These are phyloP conservation scores for Ricinus communis DNA, from an alignment of 345 rosid species.

Conservation along the genomic window DNA sequence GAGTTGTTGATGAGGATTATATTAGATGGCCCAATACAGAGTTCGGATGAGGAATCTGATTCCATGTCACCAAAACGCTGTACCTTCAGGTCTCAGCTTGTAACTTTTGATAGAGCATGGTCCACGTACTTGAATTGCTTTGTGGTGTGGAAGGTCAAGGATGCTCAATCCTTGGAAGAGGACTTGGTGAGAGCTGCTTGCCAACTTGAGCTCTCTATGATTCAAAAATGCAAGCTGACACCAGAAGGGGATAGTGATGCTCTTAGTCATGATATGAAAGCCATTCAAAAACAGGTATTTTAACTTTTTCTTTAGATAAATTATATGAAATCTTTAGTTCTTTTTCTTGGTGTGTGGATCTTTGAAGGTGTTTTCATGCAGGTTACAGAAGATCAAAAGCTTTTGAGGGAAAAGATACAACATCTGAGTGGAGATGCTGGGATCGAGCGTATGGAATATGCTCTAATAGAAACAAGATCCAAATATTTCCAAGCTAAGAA, in stretches of 20 bases:
- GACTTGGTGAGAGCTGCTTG: constrained; percentile 96
- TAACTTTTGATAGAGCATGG: constrained; percentile 85
- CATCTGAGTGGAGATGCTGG: constrained; percentile 82
- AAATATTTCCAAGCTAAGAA: constrained; percentile 57
- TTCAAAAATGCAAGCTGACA: constrained; percentile 79
- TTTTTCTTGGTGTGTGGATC: not conserved
- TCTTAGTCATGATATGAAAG: constrained; percentile 92
- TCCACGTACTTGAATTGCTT: constrained; percentile 77
- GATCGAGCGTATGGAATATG: constrained; percentile 70
- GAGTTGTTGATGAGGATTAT: constrained; percentile 71
- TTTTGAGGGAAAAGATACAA: constrained; percentile 74
- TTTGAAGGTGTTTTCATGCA: constrained; percentile 23
- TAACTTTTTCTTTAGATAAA: not conserved
- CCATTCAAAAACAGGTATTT: constrained; percentile 81
- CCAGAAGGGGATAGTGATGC: constrained; percentile 51
- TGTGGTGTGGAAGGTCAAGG: constrained; percentile 97
- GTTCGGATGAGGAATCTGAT: constrained; percentile 52
- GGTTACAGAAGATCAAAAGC: constrained; percentile 84
- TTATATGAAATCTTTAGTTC: not conserved
- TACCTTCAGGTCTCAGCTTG: constrained; percentile 76
- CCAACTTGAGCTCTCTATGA: constrained; percentile 98
- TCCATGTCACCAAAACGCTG: constrained; percentile 41
- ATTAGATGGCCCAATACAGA: constrained; percentile 65
- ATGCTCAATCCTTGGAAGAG: constrained; percentile 80
- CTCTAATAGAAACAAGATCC: constrained; percentile 65